Evolutionary conservation across 495 filamentous ascomycete species (phyloP), one percentile per base, ranked within the genome.

Genomic region (Aspergillus nanangensis): DNA sequence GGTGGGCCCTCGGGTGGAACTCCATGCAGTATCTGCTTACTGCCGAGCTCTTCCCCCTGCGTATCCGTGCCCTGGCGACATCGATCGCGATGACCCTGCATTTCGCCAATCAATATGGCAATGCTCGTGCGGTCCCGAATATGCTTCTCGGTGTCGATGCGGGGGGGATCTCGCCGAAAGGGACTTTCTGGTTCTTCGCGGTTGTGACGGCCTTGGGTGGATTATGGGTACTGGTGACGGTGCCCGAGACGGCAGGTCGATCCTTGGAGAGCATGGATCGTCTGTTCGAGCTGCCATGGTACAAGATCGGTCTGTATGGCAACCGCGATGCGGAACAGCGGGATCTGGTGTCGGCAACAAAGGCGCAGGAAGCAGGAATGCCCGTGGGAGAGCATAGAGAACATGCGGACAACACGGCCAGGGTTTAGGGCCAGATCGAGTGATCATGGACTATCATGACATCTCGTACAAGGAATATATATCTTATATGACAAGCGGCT

Each of bases 1-100:
- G 84, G 2, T 89, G 85, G 84, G 83, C 84, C 0, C 66, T 87
- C 0, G 84, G 85, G 38, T 88, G 84, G 82, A 87, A 87, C 56
- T 76, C 71, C 4, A 85, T 87, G 70, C 86, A 86, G 53, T 90
- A 88, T 47, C 74, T 90, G 1, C 71, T 89, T 38, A 87, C 83
- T 18, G 80, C 83, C 0, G 86, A 90, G 56, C 74, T 90, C 24
- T 90, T 86, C 63, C 85, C 86, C 2, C 66, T 87, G 23, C 64
- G 71, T 4, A 74, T 74, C 45, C 70, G 70, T 18, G 70, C 70
- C 5, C 52, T 74, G 18, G 60, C 61, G 7, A 72, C 69, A 0
- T 70, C 66, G 14, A 42, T 66, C 20, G 60, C 69, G 5, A 74
- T 74, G 70, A 72, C 69, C 1, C 70, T 87, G 43, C 83, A 88